Percentiles rank a stretch among this genome's conserved stretches.
Conservation (phyloP, 306 rosid genomes). For the Glycine latifolia region DNA sequence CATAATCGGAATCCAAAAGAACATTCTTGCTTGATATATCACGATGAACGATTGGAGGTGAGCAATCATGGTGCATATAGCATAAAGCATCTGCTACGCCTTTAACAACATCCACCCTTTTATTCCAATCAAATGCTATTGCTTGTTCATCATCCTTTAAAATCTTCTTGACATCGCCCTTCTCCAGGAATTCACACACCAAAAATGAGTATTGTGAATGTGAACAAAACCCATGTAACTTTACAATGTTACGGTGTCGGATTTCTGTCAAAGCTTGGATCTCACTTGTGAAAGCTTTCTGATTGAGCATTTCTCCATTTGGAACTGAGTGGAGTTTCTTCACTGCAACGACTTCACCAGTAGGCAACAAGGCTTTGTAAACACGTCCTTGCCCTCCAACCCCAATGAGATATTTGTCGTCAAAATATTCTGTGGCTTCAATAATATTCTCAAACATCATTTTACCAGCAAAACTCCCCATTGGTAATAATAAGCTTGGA, state of each 20-base stretch:
- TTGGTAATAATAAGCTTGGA: background rate
- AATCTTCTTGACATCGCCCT: background rate
- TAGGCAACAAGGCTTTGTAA: background rate
- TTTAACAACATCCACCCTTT: background rate
- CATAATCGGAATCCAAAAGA: background rate
- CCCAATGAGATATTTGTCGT: background rate
- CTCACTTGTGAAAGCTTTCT: background rate
- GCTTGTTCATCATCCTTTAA: conserved; percentile 2
- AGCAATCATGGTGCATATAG: conserved; percentile 11
- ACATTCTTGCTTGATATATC: conserved; percentile 9
- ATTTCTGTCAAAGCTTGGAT: background rate
- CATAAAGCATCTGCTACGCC: background rate
- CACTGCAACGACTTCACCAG: background rate
- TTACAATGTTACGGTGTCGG: background rate
- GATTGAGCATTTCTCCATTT: background rate
- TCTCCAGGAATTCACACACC: background rate
- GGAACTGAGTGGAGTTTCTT: conserved; percentile 5
- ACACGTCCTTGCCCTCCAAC: background rate
- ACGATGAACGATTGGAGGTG: conserved; percentile 15
- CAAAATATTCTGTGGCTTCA: conserved; percentile 1
- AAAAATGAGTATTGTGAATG: conserved; percentile 7
- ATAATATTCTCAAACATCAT: background rate
- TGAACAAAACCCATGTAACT: background rate
- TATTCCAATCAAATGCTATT: background rate
- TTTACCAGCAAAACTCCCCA: conserved; percentile 24